Percentiles rank a stretch among this genome's conserved stretches.
phyloP scores from a whole-genome alignment of 768 basidiomycete genomes.

The Solioccasus polychromus region DNA sequence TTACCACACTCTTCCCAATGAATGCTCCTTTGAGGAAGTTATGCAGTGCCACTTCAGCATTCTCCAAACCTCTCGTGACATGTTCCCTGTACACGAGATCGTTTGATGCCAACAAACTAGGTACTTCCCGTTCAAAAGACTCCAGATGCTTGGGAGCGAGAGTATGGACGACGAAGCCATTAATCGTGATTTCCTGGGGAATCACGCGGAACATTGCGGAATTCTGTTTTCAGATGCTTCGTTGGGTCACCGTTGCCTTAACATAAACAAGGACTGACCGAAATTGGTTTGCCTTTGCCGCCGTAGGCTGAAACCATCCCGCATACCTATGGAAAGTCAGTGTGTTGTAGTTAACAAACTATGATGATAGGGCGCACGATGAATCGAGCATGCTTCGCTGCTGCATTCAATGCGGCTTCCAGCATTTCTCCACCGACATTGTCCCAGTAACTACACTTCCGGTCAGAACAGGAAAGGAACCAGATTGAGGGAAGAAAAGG shows the following conservation, averaged over 20 bases:
- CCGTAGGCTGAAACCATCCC: slow-evolving; percentile 9
- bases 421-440: slow-evolving; percentile 56
- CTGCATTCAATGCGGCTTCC: slow-evolving; percentile 47
- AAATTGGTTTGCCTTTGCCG: neutral
- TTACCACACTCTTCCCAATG: slow-evolving; percentile 7
- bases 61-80: slow-evolving; percentile 37
- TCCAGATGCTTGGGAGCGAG: slow-evolving; percentile 30
- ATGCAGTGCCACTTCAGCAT: neutral
- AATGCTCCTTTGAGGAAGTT: slow-evolving; percentile 9
- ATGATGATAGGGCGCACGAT: slow-evolving; percentile 32
- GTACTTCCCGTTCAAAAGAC: slow-evolving; percentile 41
- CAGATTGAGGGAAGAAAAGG: neutral
- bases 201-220: slow-evolving; percentile 36
- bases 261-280: neutral
- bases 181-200: slow-evolving; percentile 37
- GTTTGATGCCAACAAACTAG: slow-evolving; percentile 38
- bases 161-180: slow-evolving; percentile 15
- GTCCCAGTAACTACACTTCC: slow-evolving; percentile 24
- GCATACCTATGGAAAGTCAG: slow-evolving; percentile 27
- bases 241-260: too few relatives aligned
- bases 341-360: neutral
- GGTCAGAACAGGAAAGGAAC: neutral
- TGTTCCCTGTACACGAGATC: slow-evolving; percentile 47
- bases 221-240: too few relatives aligned
- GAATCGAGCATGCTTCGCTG: slow-evolving; percentile 43